Evolutionary conservation across 129 eudicot genomes (phyloP).

Genomic region (sunflower (Helianthus annuus)): HanXRQr2.0-SUNRISE NC_035447.2:66414013-66414512

Average conservation of each 20-base stretch:
- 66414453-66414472: no score
- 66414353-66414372: not conserved
- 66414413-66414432: not conserved
- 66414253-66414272: not conserved
- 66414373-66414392: not conserved
- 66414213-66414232: not conserved
- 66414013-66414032: constrained; percentile 89
- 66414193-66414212: not conserved
- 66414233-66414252: not conserved
- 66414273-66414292: no score
- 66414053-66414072: not conserved
- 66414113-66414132: no score
- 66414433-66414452: not conserved
- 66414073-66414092: no score
- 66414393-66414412: not conserved
- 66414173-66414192: not conserved
- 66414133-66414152: no score
- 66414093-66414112: no score
- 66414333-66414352: not conserved
- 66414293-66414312: no score
- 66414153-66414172: no score
- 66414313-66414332: not conserved
- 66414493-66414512: not conserved
- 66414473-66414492: not conserved
- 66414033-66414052: constrained; percentile 92